Percentiles rank a stretch among this genome's conserved stretches.
phyloP scores from a whole-genome alignment of 306 rosid species.

The Citrullus mucosospermus region DNA sequence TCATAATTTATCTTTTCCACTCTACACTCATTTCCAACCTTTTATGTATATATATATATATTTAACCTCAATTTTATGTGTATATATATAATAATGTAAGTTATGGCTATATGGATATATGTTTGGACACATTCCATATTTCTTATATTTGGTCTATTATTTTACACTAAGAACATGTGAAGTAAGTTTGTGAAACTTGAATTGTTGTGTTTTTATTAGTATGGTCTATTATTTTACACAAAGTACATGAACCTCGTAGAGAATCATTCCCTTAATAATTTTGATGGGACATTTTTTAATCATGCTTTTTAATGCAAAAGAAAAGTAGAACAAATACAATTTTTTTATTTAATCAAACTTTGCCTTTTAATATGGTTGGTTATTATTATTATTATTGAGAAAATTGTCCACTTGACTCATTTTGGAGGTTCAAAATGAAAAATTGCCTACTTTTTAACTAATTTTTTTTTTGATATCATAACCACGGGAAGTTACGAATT shows the following conservation, averaged over 20 bases:
- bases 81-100: neutral
- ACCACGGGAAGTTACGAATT: too few species aligned
- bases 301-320: neutral
- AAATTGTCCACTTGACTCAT: too few species aligned
- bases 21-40: too few species aligned
- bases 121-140: neutral
- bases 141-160: neutral
- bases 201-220: neutral
- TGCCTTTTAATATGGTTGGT: neutral
- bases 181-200: neutral
- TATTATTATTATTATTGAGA: too few species aligned
- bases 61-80: neutral
- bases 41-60: too few species aligned
- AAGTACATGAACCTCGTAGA: conserved; percentile 2
- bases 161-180: neutral
- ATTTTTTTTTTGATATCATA: too few species aligned
- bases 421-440: too few species aligned
- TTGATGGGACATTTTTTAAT: neutral
- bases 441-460: too few species aligned
- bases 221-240: too few species aligned
- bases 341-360: neutral
- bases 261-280: conserved; percentile 6
- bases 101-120: neutral
- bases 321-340: neutral
- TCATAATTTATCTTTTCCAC: neutral